Evolutionary conservation across 148 eudicot species (phyloP), one percentile per base, ranked within the genome.

Genomic region (Polygonum aviculare): DNA sequence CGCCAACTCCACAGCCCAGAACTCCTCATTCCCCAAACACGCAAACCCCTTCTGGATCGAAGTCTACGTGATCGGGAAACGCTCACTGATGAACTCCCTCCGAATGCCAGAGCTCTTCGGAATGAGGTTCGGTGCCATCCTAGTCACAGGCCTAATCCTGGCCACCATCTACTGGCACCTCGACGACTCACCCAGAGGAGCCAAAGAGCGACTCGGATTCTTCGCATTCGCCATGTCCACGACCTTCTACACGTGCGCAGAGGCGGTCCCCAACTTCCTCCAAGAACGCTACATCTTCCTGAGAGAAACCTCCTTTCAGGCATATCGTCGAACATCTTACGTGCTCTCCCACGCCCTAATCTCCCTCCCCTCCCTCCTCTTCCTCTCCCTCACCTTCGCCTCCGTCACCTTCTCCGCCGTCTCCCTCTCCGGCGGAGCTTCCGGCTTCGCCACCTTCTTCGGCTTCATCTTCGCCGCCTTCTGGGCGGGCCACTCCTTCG

Each of bases 171-270:
- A 87, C 79, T 80, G 84, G 84, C 86, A 83, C 39, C 84, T 93
- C 0, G 98, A 91, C 74, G 75, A 91, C 41, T 83, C 96, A 1
- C 98, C 96, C 0, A 84, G 81, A 77, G 96, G 98, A 0, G 86
- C 87, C 12, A 82, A 89, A 70, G 98, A 93, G 26, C 70, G 96
- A 19, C 36, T 93, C 2, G 93, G 90, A 2, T 93, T 93, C 78
- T 90, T 89, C 70, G 93, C 98, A 5, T 93, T 93, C 48, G 98
- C 98, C n/a, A 89, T 90, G 96, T 89, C 96, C 48, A 93, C 98
- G n/a, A 91, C 82, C 33, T 93, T 90, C 83, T 93, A 93, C 83
- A 93, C 93, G 0, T 93, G 98, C 26, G 96, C 98, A 0, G 98
- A 93, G 73, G 98, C 98, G 44, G 84, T 93, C 33, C 98, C 98